Base-by-base conservation (phyloP, 2,329 filamentous ascomycete genomes). In the Xylariaceae sp. region DNA sequence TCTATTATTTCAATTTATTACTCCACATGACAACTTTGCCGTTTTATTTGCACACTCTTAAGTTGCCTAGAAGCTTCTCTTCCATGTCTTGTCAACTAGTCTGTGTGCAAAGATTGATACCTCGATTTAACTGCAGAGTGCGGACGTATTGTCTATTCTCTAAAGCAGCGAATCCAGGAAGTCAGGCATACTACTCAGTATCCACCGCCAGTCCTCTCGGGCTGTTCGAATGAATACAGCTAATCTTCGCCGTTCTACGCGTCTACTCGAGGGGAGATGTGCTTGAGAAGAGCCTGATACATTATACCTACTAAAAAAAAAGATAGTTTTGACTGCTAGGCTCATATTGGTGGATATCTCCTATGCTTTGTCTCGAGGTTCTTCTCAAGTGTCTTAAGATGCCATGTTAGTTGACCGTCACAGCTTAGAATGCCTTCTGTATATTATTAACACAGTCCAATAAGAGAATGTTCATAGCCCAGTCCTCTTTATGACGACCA, bases 21-120 rank as follows among this genome's bases (percentile, higher is more conserved):
- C 26, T 44, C 12, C 30, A 27, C 40, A 46, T 41, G 29, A 27
- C 45, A 6, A 32, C 19, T 51, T 65, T 71, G 49, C 65, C 32
- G 45, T 47, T 42, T 37, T 43, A 51, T 61, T 71, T 88, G 90
- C 90, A 92, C 88, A 87, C 88, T 88, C 87, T 95, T 96, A 88
- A 96, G 91, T 94, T 95, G 89, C 82, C 89, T 91, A 81, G 81
- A 84, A 75, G 74, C 71, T 78, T 77, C 79, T 81, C 76, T 75
- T 80, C 87, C 81, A 81, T 92, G 85, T 84, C 83, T 83, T 91
- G 89, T 85, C 87, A 85, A 94, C 91, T 85, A 94, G 91, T 96
- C 91, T 88, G 84, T 85, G 87, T 95, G 91, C 91, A 89, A 79
- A 96, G 79, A 96, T 80, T 55, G 73, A 81, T 65, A 66, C 71